These are phyloP conservation scores for Stagonosporopsis tanaceti DNA, from an alignment of 2,329 filamentous ascomycete genomes.

Conservation along the genomic window DNA sequence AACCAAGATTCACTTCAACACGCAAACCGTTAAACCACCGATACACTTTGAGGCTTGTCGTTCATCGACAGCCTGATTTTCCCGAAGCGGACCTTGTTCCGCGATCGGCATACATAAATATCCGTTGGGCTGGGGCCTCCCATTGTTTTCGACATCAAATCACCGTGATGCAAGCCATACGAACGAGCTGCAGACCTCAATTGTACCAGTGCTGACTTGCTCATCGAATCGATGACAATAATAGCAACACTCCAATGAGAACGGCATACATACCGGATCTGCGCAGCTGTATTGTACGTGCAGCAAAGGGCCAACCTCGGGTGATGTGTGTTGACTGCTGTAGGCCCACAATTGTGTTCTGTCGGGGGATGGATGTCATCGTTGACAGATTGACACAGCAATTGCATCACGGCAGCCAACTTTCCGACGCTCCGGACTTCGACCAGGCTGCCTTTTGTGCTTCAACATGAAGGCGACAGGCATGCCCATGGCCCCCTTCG, in stretches of 20 bases:
- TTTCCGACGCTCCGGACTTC: constrained; percentile 11
- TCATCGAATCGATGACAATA: neutral
- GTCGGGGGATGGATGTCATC: constrained; percentile 1
- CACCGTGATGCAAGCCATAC: neutral
- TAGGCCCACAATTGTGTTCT: neutral
- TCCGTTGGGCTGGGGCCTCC: constrained; percentile 7
- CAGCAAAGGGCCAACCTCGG: neutral
- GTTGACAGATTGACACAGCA: constrained; percentile 15
- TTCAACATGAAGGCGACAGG: constrained; percentile 1
- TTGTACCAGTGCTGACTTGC: neutral
- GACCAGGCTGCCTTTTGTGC: constrained; percentile 1
- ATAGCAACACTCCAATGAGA: neutral
- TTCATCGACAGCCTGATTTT: constrained; percentile 2
- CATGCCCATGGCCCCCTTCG: constrained; percentile 4
- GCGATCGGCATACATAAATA: constrained; percentile 18
- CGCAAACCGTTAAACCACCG: constrained; percentile 22
- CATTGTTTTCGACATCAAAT: constrained; percentile 7
- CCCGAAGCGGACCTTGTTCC: constrained; percentile 16
- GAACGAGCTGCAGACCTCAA: neutral
- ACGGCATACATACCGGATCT: constrained; percentile 5
- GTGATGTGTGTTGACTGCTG: neutral
- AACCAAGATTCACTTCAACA: constrained; percentile 12
- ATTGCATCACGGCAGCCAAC: constrained; percentile 2
- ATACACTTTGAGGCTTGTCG: constrained; percentile 16
- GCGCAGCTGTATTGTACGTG: neutral